phyloP scores from a whole-genome alignment of 768 basidiomycete genomes.

The Clavaria fumosa region DNA sequence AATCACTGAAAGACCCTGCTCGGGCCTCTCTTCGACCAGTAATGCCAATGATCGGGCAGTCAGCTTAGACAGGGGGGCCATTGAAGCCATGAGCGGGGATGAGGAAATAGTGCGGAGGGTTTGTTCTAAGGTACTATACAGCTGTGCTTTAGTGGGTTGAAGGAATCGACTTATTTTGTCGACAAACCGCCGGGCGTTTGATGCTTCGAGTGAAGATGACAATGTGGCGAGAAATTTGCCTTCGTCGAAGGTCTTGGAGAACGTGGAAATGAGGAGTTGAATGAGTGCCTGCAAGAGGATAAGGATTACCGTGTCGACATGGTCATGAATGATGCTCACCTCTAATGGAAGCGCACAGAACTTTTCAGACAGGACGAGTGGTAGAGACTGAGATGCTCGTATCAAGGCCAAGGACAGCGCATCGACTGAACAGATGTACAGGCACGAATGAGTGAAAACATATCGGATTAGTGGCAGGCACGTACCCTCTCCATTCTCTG shows the following conservation, averaged over 20 bases:
- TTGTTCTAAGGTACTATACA: no score
- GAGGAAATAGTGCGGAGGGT: conserved; percentile 20
- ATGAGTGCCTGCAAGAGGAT: conserved; percentile 10
- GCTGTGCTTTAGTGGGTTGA: no score
- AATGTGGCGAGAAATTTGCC: conserved; percentile 39
- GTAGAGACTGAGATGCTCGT: conserved; percentile 43
- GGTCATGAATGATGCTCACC: conserved; percentile 11
- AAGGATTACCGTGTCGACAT: neutral
- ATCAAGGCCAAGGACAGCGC: conserved; percentile 37
- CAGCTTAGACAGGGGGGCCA: conserved; percentile 27
- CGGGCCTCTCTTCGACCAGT: conserved; percentile 21
- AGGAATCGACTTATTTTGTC: no score
- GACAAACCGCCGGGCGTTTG: no score
- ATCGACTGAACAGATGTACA: conserved; percentile 19
- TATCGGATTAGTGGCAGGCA: conserved; percentile 10
- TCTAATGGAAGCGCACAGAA: conserved; percentile 47
- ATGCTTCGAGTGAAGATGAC: conserved; percentile 17
- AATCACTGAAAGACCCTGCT: conserved; percentile 18
- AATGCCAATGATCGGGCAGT: conserved; percentile 20
- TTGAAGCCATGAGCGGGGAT: conserved; percentile 22
- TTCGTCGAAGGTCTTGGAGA: conserved; percentile 37
- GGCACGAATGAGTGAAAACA: neutral
- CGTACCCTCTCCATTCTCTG: conserved; percentile 24
- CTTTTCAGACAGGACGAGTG: conserved; percentile 36
- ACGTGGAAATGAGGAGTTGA: conserved; percentile 26